Evolutionary conservation across 176 grass and related monocot species (phyloP).

Genomic region (Oryza meridionalis): DNA sequence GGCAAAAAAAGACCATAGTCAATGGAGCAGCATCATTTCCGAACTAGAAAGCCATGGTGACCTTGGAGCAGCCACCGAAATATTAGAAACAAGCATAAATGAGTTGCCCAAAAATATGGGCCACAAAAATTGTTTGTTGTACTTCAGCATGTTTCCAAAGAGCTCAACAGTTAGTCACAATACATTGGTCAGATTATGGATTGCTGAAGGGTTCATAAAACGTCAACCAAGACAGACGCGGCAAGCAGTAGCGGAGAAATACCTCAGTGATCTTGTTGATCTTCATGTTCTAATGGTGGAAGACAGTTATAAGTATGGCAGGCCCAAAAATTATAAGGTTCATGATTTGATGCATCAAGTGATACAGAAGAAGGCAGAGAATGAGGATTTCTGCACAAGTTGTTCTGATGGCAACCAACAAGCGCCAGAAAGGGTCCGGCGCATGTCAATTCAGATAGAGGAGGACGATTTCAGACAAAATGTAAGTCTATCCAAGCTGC

Average conservation of each 20-base stretch:
- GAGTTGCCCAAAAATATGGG: constrained; percentile 4
- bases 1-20: constrained; percentile 11
- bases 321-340: constrained; percentile 32
- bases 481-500: constrained; percentile 24
- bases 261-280: constrained; percentile 7
- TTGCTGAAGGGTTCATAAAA: constrained; percentile 33
- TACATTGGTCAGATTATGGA: constrained; percentile 27
- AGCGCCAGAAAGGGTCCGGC: not conserved
- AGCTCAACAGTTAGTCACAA: constrained; percentile 21
- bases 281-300: constrained; percentile 22
- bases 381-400: constrained; percentile 17
- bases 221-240: not conserved
- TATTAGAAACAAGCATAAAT: constrained; percentile 25
- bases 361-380: constrained; percentile 17
- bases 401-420: not conserved
- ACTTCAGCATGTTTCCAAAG: constrained; percentile 34
- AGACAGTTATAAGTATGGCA: constrained; percentile 25
- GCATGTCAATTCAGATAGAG: constrained; percentile 20
- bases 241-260: constrained; percentile 10
- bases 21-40: constrained; percentile 4
- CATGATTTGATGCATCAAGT: constrained; percentile 33
- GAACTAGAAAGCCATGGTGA: not conserved
- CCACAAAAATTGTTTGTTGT: constrained; percentile 27
- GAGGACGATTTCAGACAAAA: not conserved
- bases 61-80: constrained; percentile 19